These are phyloP conservation scores for Debaryomyces subglobosus DNA, from an alignment of 1,139 yeast species.

Conservation along the genomic window DNA sequence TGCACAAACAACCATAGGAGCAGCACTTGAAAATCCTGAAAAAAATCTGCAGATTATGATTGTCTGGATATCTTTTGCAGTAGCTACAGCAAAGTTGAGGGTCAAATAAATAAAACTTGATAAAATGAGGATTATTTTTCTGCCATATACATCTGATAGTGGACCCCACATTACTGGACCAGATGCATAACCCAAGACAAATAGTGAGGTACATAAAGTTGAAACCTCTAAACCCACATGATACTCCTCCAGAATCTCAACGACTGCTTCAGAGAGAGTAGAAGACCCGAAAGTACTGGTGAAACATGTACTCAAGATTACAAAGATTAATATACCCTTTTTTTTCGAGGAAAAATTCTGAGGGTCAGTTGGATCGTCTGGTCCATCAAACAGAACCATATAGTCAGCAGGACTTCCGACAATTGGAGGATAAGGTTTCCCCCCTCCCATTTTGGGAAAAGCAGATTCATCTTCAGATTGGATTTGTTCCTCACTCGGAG, in stretches of 20 bases:
- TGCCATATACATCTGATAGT: slow-evolving; percentile 45
- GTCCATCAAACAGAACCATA: not conserved
- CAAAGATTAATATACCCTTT: not conserved
- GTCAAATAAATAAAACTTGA: slow-evolving; percentile 34
- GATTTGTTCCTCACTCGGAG: not conserved
- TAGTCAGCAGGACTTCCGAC: not conserved
- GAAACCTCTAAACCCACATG: slow-evolving; percentile 39
- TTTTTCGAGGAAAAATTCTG: not conserved
- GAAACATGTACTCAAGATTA: not conserved
- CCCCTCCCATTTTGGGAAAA: not conserved
- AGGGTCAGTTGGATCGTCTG: not conserved
- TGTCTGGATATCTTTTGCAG: slow-evolving; percentile 42
- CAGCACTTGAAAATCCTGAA: slow-evolving; percentile 43
- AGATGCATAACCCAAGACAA: slow-evolving; percentile 48
- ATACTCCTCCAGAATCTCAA: slow-evolving; percentile 26
- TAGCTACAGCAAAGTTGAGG: slow-evolving; percentile 43
- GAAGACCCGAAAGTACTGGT: slow-evolving; percentile 48
- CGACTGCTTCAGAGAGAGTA: slow-evolving; percentile 37
- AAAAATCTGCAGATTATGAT: slow-evolving; percentile 46
- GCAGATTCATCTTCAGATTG: not conserved
- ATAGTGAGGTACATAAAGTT: slow-evolving; percentile 42
- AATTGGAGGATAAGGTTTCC: not conserved
- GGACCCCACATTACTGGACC: slow-evolving; percentile 51
- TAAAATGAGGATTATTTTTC: slow-evolving; percentile 32
- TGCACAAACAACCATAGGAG: slow-evolving; percentile 46